Base-by-base conservation (phyloP, 2,329 filamentous ascomycete species). In the Aureobasidium namibiae region DNA sequence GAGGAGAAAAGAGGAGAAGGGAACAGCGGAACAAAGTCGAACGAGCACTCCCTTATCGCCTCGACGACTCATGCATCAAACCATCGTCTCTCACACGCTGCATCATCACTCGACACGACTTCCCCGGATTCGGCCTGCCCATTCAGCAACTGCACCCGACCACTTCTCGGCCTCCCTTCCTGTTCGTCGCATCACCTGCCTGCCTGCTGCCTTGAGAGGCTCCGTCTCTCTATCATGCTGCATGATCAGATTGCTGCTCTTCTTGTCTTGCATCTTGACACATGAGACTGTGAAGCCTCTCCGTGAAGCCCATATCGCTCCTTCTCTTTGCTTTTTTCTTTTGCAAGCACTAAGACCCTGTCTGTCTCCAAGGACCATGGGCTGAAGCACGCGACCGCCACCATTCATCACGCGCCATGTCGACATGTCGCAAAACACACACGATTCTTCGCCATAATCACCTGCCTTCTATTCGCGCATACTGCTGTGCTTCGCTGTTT, bases 1-100 rank as follows among this genome's bases (percentile, higher is more conserved):
- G 38, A 54, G 36, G 38, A 41, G 36, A 41, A 42, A 16, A 39
- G 38, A 24, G n/a, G 31, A 29, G 18, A 53, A 14, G 16, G 36
- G 42, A 8, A 26, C 9, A 23, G 8, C n/a, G 26, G 18, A 4
- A n/a, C n/a, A 18, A 2, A 34, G 48, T 52, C 48, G 50, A 42
- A 54, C 42, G 50, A 54, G 52, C 36, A 36, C 34, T 56, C 42
- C 52, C 29, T 56, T 56, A 56, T 56, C 39, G 52, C 38, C 48
- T 52, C 48, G 48, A 52, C 50, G 24, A 54, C 16, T 42, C 36
- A 42, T 38, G 11, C 26, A 31, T n/a, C 26, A 23, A 34, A 36
- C 33, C 31, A 36, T 52, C 48, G 48, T n/a, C 26, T 9, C 4
- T 5, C 26, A 9, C 4, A 9, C 48, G 34, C 48, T 39, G 36